Percentiles rank a stretch among this genome's conserved stretches.
These are phyloP conservation scores for Holtermannia corniformis DNA, from an alignment of 768 basidiomycete genomes.

Conservation along the genomic window DNA sequence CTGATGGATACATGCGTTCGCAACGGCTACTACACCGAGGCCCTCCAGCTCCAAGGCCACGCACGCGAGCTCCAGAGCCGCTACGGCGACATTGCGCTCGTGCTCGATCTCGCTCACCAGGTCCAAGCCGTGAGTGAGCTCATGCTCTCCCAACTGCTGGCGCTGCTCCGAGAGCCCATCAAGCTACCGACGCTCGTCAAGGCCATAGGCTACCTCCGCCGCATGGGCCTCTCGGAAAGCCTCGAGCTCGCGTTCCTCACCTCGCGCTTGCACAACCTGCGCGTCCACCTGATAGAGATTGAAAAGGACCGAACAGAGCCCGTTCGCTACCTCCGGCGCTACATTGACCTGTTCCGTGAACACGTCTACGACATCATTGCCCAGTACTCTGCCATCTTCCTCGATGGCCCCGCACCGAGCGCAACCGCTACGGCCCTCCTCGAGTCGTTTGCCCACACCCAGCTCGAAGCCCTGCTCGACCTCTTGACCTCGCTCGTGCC, in stretches of 20 bases:
- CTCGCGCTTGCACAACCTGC: slow-evolving; percentile 59
- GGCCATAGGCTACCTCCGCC: slow-evolving; percentile 73
- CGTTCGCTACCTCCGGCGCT: slow-evolving; percentile 68
- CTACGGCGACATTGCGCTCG: slow-evolving; percentile 45
- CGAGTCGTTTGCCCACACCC: slow-evolving; percentile 53
- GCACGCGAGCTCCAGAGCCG: slow-evolving; percentile 49
- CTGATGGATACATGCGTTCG: slow-evolving; percentile 88
- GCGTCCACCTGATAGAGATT: slow-evolving; percentile 49
- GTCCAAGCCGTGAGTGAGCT: slow-evolving; percentile 37
- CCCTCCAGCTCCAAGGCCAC: slow-evolving; percentile 72
- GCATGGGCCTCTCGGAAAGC: slow-evolving; percentile 65
- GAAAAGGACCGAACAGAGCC: slow-evolving; percentile 62
- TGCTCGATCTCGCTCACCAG: slow-evolving; percentile 51
- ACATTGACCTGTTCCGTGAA: slow-evolving; percentile 85
- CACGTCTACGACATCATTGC: slow-evolving; percentile 84
- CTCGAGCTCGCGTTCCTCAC: slow-evolving; percentile 76
- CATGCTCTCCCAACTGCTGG: slow-evolving; percentile 70
- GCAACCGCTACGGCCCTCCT: slow-evolving; percentile 49
- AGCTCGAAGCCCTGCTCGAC: slow-evolving; percentile 27
- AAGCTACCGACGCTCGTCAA: slow-evolving; percentile 87
- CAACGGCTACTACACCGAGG: slow-evolving; percentile 85
- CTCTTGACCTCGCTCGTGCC: slow-evolving; percentile 56
- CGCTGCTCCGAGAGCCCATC: slow-evolving; percentile 68
- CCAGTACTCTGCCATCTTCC: slow-evolving; percentile 81
- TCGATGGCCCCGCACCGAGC: slow-evolving; percentile 45